Base-by-base conservation (phyloP, 2,329 filamentous ascomycete species). In the Plenodomus lindquistii region DNA sequence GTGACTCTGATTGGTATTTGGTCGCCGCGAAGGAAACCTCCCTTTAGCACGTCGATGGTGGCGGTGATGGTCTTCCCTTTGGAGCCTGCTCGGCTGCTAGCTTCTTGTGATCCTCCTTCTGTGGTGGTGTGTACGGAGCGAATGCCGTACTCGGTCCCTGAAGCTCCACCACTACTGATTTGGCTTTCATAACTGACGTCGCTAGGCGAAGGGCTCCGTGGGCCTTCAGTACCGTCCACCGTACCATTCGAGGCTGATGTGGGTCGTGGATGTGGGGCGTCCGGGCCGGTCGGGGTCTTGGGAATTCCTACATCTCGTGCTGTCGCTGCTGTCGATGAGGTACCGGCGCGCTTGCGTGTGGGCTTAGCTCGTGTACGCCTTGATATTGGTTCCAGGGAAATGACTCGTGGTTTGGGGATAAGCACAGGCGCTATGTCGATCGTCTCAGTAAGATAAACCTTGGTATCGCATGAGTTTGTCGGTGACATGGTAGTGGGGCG, bases 341-440 rank as follows among this genome's bases (percentile, higher is more conserved):
- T 40, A 11, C 58, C 55, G 10, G 60, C 57, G 15, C 59, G 54
- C 45, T 59, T 67, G 15, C 62, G 64, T 17, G 54, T 44, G 21
- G 57, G 17, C 84, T 83, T 89, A 56, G 81, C 82, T 63, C 82
- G 86, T 35, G 82, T 77, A 50, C 85, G 81, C 65, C 83, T 86
- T n/a, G 86, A 87, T 57, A 96, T 85, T 0, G 92, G 90, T 68
- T 97, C 92, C 27, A 97, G 78, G 2, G 90, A 93, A 55, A 97
- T 92, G 4, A 88, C 87, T 46, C 89, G 84, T 20, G 91, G 85
- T 61, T 88, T 89, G 2, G 92, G 92, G 2, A 85, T 80, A 10
- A 81, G 77, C 24, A 97, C 79, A 1, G 84, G 76, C 5, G 89
- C 90, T 56, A 97, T 86, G 66, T 99, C 94, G 42, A 97, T 86